A percentile compares a stretch with the other conserved stretches of the same genome.
These are phyloP conservation scores for Hirschioporus abietinus DNA, from an alignment of 768 basidiomycete species.

Conservation along the genomic window DNA sequence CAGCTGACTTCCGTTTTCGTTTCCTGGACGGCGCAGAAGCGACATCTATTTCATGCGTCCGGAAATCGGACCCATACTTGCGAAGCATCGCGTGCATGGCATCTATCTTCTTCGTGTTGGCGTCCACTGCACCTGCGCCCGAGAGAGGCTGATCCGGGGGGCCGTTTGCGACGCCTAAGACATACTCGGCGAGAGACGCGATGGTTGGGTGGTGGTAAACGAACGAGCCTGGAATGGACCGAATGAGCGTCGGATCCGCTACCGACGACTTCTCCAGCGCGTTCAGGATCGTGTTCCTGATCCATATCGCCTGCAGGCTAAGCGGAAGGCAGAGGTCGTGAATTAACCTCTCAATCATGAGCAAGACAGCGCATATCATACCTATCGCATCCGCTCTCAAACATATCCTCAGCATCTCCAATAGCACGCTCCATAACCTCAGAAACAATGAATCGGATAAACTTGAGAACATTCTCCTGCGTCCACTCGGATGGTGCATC, in stretches of 20 bases:
- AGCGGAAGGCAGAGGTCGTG: too few relatives aligned
- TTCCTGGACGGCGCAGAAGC: too few relatives aligned
- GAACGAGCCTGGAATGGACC: slow-evolving; percentile 14
- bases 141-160: background rate
- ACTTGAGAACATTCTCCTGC: slow-evolving; percentile 13
- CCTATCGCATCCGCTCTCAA: slow-evolving; percentile 14
- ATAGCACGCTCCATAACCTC: slow-evolving; percentile 13
- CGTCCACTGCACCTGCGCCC: slow-evolving; percentile 3
- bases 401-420: slow-evolving; percentile 15
- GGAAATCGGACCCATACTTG: slow-evolving; percentile 18
- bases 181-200: slow-evolving; percentile 13
- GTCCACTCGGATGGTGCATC: slow-evolving; percentile 17
- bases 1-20: too few relatives aligned
- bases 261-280: slow-evolving; percentile 23
- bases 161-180: slow-evolving; percentile 8
- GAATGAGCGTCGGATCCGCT: slow-evolving; percentile 18
- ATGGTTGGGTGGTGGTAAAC: slow-evolving; percentile 22
- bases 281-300: slow-evolving; percentile 33
- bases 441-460: slow-evolving; percentile 16
- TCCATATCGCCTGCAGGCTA: slow-evolving; percentile 37
- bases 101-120: background rate
- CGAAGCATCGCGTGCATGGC: slow-evolving; percentile 17
- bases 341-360: too few relatives aligned
- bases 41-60: background rate
- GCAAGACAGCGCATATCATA: background rate